Percentiles rank a stretch among this genome's conserved stretches.
Conservation (phyloP, 164 flowering plant species). For the Dillenia suffruticosa region DNA sequence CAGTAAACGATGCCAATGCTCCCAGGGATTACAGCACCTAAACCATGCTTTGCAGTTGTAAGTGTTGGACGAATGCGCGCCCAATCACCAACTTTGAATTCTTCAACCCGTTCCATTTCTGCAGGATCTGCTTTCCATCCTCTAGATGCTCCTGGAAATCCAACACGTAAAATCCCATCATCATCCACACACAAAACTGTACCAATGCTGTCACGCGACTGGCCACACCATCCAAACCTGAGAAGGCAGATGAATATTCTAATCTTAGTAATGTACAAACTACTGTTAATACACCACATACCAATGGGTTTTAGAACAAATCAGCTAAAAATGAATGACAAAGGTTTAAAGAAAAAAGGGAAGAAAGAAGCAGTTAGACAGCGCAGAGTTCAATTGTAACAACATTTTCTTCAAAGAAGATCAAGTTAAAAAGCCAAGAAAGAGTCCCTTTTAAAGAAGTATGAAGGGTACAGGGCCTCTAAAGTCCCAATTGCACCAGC, state of each 20-base stretch:
- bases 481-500: no score
- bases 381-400: no score
- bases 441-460: no score
- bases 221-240: conserved; percentile 98
- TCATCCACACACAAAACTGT: conserved; percentile 98
- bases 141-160: conserved; percentile 99
- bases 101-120: conserved; percentile 99
- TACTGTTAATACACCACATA: no score
- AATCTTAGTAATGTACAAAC: no score
- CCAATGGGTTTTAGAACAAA: background rate
- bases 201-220: conserved; percentile 90
- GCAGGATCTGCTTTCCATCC: conserved; percentile 99
- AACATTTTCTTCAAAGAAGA: no score
- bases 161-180: conserved; percentile 97
- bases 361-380: no score
- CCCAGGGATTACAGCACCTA: conserved; percentile 95
- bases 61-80: conserved; percentile 91
- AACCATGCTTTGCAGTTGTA: conserved; percentile 93
- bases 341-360: no score
- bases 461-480: no score
- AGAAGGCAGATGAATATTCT: background rate
- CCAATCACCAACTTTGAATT: conserved; percentile 99
- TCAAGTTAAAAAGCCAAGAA: no score
- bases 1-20: conserved; percentile 97
- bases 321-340: background rate